Evolutionary conservation across 345 rosid species (phyloP).

Genomic region (Iberis pinnata): DNA sequence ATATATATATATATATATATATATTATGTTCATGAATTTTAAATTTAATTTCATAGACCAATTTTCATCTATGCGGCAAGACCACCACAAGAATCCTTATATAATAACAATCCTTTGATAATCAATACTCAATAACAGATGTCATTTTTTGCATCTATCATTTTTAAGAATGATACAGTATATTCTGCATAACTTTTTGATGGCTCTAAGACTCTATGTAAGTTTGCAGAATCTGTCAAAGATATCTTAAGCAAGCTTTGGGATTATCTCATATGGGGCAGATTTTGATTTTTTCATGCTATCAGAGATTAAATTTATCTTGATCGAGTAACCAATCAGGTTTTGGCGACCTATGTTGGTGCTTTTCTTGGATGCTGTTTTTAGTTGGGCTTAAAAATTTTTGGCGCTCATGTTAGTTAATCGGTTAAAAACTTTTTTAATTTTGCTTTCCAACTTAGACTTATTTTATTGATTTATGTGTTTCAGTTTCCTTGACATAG

Average conservation of each 20-base stretch:
- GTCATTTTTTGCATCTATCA: no score
- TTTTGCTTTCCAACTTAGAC: no score
- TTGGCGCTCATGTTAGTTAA: not conserved
- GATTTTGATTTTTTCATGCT: not conserved
- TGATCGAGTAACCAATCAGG: not conserved
- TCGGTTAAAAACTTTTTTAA: not conserved
- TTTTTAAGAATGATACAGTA: no score
- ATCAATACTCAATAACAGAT: no score
- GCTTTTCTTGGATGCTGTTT: not conserved
- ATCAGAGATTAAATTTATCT: not conserved
- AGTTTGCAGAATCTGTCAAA: not conserved
- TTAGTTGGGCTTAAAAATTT: conserved; percentile 1
- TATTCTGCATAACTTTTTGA: not conserved
- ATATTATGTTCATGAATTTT: no score
- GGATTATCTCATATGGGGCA: not conserved
- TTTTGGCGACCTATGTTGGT: not conserved
- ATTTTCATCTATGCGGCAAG: no score
- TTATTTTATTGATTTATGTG: no score
- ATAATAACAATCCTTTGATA: no score
- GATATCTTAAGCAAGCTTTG: not conserved
- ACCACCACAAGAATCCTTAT: no score
- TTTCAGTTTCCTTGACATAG: no score
- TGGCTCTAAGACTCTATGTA: not conserved
- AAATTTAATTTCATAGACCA: no score
- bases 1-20: no score